These are phyloP conservation scores for Cladophialophora yegresii DNA, from an alignment of 2,329 filamentous ascomycete genomes.

Conservation along the genomic window DNA sequence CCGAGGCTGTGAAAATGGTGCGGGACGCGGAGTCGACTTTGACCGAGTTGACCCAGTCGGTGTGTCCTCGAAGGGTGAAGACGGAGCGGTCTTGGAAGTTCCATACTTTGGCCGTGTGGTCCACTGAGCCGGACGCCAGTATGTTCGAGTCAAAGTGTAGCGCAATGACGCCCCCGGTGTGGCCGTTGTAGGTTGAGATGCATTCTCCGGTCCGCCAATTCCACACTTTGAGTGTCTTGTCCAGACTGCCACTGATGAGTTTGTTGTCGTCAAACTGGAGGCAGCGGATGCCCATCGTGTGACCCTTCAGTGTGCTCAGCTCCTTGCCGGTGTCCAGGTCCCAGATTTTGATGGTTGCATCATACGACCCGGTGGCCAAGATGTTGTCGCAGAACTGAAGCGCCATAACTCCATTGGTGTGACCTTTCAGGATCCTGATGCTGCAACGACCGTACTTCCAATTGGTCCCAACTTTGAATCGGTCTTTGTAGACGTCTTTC, in stretches of 20 bases:
- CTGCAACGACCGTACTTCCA: slow-evolving; percentile 95
- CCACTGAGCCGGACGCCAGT: slow-evolving; percentile 84
- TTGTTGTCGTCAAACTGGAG: slow-evolving; percentile 92
- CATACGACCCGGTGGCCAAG: slow-evolving; percentile 91
- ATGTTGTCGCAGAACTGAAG: slow-evolving; percentile 83
- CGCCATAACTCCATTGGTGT: slow-evolving; percentile 83
- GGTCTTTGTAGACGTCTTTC: slow-evolving; percentile 96
- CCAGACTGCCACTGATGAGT: slow-evolving; percentile 85
- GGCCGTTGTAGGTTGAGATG: slow-evolving; percentile 76
- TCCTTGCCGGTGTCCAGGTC: slow-evolving; percentile 85
- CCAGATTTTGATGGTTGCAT: slow-evolving; percentile 95
- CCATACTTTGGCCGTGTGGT: slow-evolving; percentile 88
- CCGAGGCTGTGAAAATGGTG: slow-evolving; percentile 88
- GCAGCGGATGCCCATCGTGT: slow-evolving; percentile 79
- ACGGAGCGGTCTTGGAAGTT: slow-evolving; percentile 83
- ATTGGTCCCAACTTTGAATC: slow-evolving; percentile 93
- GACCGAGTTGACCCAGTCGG: slow-evolving; percentile 96
- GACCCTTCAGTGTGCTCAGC: slow-evolving; percentile 79
- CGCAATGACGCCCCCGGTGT: slow-evolving; percentile 79
- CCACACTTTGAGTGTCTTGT: slow-evolving; percentile 88
- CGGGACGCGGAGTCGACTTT: slow-evolving; percentile 78
- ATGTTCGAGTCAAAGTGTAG: slow-evolving; percentile 84
- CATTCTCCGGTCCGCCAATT: slow-evolving; percentile 92
- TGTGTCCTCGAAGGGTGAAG: slow-evolving; percentile 78
- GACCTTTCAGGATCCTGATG: slow-evolving; percentile 79